Base-by-base conservation (phyloP, 108 stramenopile genomes). In the Conticribra guillardii region DNA sequence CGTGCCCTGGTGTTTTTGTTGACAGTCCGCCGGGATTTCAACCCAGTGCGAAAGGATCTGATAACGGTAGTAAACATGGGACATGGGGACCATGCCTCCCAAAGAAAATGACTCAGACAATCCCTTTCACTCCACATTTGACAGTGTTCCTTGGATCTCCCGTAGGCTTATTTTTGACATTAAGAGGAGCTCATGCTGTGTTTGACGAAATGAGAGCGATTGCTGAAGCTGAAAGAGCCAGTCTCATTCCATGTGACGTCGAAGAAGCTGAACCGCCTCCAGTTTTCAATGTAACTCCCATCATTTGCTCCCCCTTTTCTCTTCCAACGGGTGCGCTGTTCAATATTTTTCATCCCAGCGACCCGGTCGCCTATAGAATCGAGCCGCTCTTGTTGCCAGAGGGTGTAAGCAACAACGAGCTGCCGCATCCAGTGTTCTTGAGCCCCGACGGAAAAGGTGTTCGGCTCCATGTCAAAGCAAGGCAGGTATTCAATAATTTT, bases 341-440 rank as follows among this genome's bases (percentile, higher is more conserved):
- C 74, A 94, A 94, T 65, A 85, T 94, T 16, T 91, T 92, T 66
- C 86, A 88, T 64, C 90, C 90, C 1, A 76, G 79, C 66, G 93
- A 94, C 73, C 88, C 89, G 1, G 89, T 94, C 31, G 90, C 90
- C 3, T 94, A 94, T 61, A 73, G 93, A 31, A 90, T 95, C 45
- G 88, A 87, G 50, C 86, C 88, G 8, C 73, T 85, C 4, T 64
- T 87, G 28, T 67, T 87, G 22, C 71, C 88, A 5, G 79, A 82
- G 52, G 85, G 75, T 29, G 80, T 84, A 2, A 26, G 34, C 30
- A 60, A 61, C 18, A 41, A 64, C 19, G 71, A 87, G 4, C 21
- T 88, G 0, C 90, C 90, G 30, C 77, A 83, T 47, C 90, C 93
- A 5, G 17, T 78, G 47, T 90, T 88, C 66, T 66, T 93, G 54